These are phyloP conservation scores for Termitomyces sp. DNA, from an alignment of 768 basidiomycete species.

Conservation along the genomic window DNA sequence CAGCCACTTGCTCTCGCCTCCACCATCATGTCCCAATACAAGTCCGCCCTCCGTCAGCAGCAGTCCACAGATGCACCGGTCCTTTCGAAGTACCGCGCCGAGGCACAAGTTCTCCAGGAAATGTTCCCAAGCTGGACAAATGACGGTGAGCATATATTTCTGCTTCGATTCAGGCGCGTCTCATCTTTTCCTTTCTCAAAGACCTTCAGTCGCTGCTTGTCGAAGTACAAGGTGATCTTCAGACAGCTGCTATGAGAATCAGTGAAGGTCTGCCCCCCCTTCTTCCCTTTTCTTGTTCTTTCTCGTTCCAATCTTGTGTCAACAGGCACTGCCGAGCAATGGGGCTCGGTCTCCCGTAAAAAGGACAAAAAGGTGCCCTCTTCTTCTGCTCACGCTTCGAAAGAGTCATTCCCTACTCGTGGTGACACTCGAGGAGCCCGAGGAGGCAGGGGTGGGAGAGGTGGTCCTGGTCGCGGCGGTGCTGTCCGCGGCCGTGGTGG, in stretches of 20 bases:
- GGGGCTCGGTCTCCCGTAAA: slow-evolving; percentile 81
- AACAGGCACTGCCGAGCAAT: slow-evolving; percentile 69
- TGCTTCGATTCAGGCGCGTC: slow-evolving; percentile 16
- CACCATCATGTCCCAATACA: slow-evolving; percentile 47
- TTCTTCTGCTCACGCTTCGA: slow-evolving; percentile 36
- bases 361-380: slow-evolving; percentile 73
- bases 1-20: slow-evolving; percentile 7
- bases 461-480: slow-evolving; percentile 56
- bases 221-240: slow-evolving; percentile 65
- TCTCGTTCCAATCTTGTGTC: slow-evolving; percentile 14
- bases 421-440: slow-evolving; percentile 58
- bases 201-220: slow-evolving; percentile 66
- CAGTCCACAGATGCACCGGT: slow-evolving; percentile 26
- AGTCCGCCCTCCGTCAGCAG: slow-evolving; percentile 39
- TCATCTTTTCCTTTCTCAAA: slow-evolving; percentile 20
- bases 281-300: slow-evolving; percentile 6
- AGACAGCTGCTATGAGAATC: slow-evolving; percentile 68
- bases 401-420: slow-evolving; percentile 42
- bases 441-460: slow-evolving; percentile 51
- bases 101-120: slow-evolving; percentile 64
- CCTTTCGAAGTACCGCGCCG: slow-evolving; percentile 39
- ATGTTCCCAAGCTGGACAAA: slow-evolving; percentile 63
- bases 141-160: slow-evolving; percentile 44
- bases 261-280: slow-evolving; percentile 51
- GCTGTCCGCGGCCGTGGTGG: slow-evolving; percentile 46